A percentile compares a stretch with the other conserved stretches of the same genome.
phyloP scores from a whole-genome alignment of 352 stramenopile genomes.

The Lagenidium sp. region DNA sequence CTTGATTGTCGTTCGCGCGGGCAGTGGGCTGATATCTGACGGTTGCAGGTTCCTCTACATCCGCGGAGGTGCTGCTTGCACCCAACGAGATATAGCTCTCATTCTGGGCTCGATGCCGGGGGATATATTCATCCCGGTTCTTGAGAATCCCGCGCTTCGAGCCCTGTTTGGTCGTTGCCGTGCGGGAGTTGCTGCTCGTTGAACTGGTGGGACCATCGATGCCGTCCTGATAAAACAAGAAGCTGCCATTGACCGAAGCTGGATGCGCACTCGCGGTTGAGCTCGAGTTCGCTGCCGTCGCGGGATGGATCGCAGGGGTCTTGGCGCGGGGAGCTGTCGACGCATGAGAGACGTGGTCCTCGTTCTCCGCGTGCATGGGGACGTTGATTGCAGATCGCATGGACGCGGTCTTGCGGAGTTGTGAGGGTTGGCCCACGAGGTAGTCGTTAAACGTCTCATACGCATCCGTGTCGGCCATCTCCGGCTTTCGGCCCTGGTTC shows the following conservation, averaged over 20 bases:
- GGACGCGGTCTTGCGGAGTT: slow-evolving; percentile 24
- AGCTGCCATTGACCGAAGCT: slow-evolving; percentile 5
- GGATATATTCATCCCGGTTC: slow-evolving; percentile 14
- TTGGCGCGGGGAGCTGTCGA: no score
- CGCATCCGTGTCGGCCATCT: slow-evolving; percentile 18
- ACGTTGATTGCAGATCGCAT: slow-evolving; percentile 10
- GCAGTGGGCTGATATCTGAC: no score
- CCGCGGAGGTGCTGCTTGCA: slow-evolving; percentile 4
- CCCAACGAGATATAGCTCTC: slow-evolving; percentile 9
- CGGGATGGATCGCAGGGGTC: background rate
- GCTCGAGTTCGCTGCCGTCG: background rate
- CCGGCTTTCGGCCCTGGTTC: no score
- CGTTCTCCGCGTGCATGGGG: background rate
- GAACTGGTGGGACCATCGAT: slow-evolving; percentile 9
- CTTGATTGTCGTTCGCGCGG: no score
- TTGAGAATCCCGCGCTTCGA: slow-evolving; percentile 13
- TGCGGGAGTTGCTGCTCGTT: slow-evolving; percentile 3
- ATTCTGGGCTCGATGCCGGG: slow-evolving; percentile 3
- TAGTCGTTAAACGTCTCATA: slow-evolving; percentile 80
- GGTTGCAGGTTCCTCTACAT: no score
- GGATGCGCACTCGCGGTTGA: background rate
- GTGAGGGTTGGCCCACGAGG: slow-evolving; percentile 34
- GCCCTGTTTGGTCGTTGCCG: background rate
- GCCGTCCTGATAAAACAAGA: slow-evolving; percentile 15
- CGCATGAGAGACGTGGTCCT: background rate